A percentile compares a stretch with the other conserved stretches of the same genome.
phyloP scores from a whole-genome alignment of 1,284 basidiomycete genomes.

The Fomes fomentarius region DNA sequence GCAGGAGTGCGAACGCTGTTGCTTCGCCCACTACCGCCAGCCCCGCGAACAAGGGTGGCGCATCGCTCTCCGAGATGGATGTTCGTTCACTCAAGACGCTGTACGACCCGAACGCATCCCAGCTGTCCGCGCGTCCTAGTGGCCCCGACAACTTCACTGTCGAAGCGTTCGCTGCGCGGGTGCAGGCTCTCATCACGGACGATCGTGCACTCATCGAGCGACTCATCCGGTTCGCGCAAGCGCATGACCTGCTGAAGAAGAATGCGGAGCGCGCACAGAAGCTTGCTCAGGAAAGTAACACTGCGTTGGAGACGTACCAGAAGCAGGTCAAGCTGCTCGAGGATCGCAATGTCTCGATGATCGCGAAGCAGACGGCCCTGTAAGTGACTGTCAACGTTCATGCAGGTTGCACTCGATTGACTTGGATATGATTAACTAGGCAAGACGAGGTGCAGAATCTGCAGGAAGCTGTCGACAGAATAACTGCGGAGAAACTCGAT shows the following conservation, averaged over 20 bases:
- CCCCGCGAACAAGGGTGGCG: slow-evolving; percentile 36
- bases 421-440: slow-evolving; percentile 42
- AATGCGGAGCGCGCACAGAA: slow-evolving; percentile 90
- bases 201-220: slow-evolving; percentile 84
- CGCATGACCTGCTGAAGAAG: slow-evolving; percentile 86
- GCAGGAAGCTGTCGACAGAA: slow-evolving; percentile 62
- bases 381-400: slow-evolving; percentile 55
- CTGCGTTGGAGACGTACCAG: slow-evolving; percentile 85
- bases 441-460: slow-evolving; percentile 71
- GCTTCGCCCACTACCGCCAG: slow-evolving; percentile 40
- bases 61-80: slow-evolving; percentile 78
- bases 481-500: slow-evolving; percentile 64
- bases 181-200: slow-evolving; percentile 79
- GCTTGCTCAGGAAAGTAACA: slow-evolving; percentile 79
- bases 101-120: slow-evolving; percentile 52
- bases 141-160: slow-evolving; percentile 53
- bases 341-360: slow-evolving; percentile 63
- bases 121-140: slow-evolving; percentile 35
- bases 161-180: slow-evolving; percentile 74
- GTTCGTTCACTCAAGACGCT: slow-evolving; percentile 77
- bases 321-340: slow-evolving; percentile 82
- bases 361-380: slow-evolving; percentile 55
- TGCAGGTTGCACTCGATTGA: slow-evolving; percentile 23
- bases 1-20: slow-evolving; percentile 36
- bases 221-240: slow-evolving; percentile 80